Conservation (phyloP, 2,329 filamentous ascomycete genomes). For the Colletotrichum caudatum region DNA sequence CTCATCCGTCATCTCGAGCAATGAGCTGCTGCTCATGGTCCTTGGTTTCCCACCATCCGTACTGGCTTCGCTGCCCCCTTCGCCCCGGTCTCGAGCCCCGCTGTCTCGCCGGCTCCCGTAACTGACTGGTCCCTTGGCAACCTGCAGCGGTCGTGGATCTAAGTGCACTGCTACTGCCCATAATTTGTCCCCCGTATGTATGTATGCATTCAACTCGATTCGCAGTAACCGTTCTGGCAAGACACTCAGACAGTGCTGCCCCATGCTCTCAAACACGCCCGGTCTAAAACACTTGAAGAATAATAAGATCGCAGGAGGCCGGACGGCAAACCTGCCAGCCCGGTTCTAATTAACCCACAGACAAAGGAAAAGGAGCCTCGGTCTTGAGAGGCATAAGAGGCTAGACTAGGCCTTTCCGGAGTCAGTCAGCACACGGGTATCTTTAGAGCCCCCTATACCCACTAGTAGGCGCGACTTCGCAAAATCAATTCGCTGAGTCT, state of each 20-base stretch:
- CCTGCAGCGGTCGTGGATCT: not conserved
- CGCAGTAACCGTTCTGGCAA: not conserved
- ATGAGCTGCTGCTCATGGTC: conserved; percentile 30
- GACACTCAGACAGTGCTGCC: not conserved
- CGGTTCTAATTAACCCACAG: not conserved
- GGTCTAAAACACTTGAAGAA: conserved; percentile 3
- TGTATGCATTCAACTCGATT: not conserved
- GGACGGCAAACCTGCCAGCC: conserved; percentile 3
- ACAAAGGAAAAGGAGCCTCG: conserved; percentile 17
- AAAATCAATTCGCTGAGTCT: conserved; percentile 5
- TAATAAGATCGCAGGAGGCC: conserved; percentile 8
- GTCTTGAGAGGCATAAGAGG: not conserved
- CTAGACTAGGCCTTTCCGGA: not conserved
- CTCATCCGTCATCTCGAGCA: conserved; percentile 30
- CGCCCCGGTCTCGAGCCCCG: not conserved
- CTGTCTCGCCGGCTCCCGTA: conserved; percentile 23
- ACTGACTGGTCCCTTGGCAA: not conserved
- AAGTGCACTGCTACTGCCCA: not conserved
- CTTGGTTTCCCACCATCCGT: conserved; percentile 11
- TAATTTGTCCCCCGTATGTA: not conserved
- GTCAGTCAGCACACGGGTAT: not conserved
- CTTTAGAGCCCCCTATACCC: not conserved
- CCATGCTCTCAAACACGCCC: not conserved
- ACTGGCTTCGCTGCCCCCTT: not conserved
- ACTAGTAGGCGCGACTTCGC: not conserved